A percentile compares a stretch with the other conserved stretches of the same genome.
Conservation (phyloP, 2,329 filamentous ascomycete species). For the Bertia moriformis region DNA sequence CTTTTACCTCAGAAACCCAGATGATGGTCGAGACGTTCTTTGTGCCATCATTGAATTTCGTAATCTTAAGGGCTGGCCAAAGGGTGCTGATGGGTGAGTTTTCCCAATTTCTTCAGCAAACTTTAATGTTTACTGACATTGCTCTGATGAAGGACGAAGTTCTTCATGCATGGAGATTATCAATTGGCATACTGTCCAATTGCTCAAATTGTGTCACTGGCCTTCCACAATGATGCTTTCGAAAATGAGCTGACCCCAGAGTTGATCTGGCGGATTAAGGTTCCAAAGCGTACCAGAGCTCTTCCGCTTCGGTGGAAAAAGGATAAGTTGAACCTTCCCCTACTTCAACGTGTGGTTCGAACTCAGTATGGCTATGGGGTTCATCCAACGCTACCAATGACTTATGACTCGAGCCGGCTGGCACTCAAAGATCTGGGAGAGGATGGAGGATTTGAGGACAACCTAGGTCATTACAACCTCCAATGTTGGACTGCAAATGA, state of each 20-base stretch:
- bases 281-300: neutral
- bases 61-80: too few relatives aligned
- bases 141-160: too few relatives aligned
- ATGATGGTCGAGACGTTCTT: too few relatives aligned
- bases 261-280: neutral
- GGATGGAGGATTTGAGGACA: slow-evolving; percentile 11
- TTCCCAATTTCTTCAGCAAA: too few relatives aligned
- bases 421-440: slow-evolving; percentile 10
- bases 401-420: slow-evolving; percentile 10
- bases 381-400: slow-evolving; percentile 9
- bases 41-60: too few relatives aligned
- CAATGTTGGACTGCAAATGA: slow-evolving; percentile 11
- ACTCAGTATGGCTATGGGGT: slow-evolving; percentile 10
- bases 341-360: slow-evolving; percentile 8
- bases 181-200: neutral
- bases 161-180: neutral
- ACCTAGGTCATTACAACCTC: slow-evolving; percentile 13
- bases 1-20: too few relatives aligned
- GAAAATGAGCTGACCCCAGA: neutral
- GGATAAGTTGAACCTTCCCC: neutral
- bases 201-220: neutral
- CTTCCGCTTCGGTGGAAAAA: neutral
- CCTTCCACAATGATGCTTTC: too few relatives aligned
- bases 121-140: too few relatives aligned
- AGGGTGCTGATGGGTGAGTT: too few relatives aligned